Evolutionary conservation across 495 filamentous ascomycete genomes (phyloP).

Genomic region (Podospora sp.): DNA sequence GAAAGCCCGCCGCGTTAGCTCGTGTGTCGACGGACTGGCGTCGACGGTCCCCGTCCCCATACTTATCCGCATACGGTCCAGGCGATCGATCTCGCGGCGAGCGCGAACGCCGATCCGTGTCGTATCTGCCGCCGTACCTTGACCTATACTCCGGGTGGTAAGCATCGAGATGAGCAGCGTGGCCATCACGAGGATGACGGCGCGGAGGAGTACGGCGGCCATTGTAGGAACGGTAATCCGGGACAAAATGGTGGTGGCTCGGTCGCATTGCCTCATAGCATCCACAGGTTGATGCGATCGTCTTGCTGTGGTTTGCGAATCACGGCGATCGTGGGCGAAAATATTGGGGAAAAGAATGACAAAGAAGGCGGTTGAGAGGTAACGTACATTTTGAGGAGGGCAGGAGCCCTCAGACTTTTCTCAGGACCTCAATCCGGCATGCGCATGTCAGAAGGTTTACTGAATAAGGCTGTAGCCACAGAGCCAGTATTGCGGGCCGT

Average conservation of each 20-base stretch:
- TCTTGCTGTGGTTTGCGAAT: not conserved
- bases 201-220: not conserved
- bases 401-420: not conserved
- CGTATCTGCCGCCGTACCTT: slow-evolving; percentile 50
- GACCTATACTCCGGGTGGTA: slow-evolving; percentile 41
- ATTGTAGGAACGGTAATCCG: not conserved
- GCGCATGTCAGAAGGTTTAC: not conserved
- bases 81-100: slow-evolving; percentile 63
- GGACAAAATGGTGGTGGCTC: not conserved
- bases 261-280: not conserved
- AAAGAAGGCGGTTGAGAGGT: not conserved
- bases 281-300: not conserved
- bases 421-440: not conserved
- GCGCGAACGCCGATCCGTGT: slow-evolving; percentile 53
- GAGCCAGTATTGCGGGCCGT: not conserved
- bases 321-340: not conserved
- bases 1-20: slow-evolving; percentile 49
- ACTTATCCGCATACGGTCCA: slow-evolving; percentile 52
- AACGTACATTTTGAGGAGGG: not conserved
- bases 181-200: slow-evolving; percentile 9
- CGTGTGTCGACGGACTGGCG: slow-evolving; percentile 53
- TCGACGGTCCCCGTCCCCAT: slow-evolving; percentile 51
- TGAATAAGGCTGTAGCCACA: not conserved
- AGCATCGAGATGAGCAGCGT: slow-evolving; percentile 16
- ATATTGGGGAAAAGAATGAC: slow-evolving; percentile 1